Evolutionary conservation across 768 basidiomycete genomes (phyloP).

Genomic region (Kwoniella dendrophila): DNA sequence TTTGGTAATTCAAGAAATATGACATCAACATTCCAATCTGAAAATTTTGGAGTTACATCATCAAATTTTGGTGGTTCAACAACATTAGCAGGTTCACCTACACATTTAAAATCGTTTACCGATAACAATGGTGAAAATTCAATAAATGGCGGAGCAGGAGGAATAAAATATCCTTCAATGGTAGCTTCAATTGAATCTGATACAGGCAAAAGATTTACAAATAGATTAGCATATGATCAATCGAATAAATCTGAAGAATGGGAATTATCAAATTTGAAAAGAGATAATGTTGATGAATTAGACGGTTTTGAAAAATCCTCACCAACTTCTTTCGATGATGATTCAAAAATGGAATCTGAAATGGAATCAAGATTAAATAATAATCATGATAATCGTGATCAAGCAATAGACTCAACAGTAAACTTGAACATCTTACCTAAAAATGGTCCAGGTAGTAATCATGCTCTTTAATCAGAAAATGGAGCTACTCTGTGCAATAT

Average conservation of each 20-base stretch:
- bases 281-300: conserved; percentile 1
- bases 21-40: conserved; percentile 21
- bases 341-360: conserved; percentile 27
- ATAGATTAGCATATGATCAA: conserved; percentile 27
- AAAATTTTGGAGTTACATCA: conserved; percentile 28
- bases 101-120: conserved; percentile 6
- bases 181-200: no score
- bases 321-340: conserved; percentile 23
- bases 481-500: neutral
- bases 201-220: conserved; percentile 42
- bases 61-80: conserved; percentile 34
- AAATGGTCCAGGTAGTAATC: conserved; percentile 12
- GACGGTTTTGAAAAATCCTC: conserved; percentile 4
- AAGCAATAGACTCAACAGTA: conserved; percentile 28
- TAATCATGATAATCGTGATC: conserved; percentile 1
- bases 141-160: neutral
- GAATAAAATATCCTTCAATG: no score
- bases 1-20: conserved; percentile 28
- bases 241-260: conserved; percentile 13
- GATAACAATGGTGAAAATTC: neutral
- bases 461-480: conserved; percentile 13
- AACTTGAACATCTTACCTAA: conserved; percentile 31
- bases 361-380: conserved; percentile 13
- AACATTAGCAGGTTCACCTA: conserved; percentile 20
- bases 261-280: conserved; percentile 15